phyloP scores from a whole-genome alignment of 371 early-diverging fungal genomes.

The Phascolomyces articulosus region DNA sequence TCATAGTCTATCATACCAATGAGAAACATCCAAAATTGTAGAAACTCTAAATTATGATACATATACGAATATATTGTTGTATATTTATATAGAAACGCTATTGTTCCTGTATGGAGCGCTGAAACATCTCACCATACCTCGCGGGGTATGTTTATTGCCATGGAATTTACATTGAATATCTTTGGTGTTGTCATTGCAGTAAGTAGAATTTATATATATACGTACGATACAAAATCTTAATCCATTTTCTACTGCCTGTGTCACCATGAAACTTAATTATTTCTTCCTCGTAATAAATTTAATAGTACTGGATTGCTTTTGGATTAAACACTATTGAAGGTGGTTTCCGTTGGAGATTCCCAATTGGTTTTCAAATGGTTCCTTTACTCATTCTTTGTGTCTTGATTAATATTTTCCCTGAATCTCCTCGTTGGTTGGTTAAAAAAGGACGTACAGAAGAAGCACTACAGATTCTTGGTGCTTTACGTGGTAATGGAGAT shows the following conservation, averaged over 20 bases:
- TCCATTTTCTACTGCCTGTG: too few relatives aligned
- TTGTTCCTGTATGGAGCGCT: slow-evolving; percentile 50
- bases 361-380: slow-evolving; percentile 36
- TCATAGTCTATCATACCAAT: too few relatives aligned
- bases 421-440: slow-evolving; percentile 58
- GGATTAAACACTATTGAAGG: slow-evolving; percentile 22
- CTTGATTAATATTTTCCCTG: slow-evolving; percentile 45
- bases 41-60: too few relatives aligned
- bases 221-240: too few relatives aligned
- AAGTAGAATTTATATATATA: not conserved
- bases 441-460: slow-evolving; percentile 23
- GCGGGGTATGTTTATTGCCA: slow-evolving; percentile 40
- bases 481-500: slow-evolving; percentile 42
- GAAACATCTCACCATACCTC: slow-evolving; percentile 43
- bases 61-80: too few relatives aligned
- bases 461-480: slow-evolving; percentile 36
- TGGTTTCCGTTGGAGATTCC: slow-evolving; percentile 38
- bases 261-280: too few relatives aligned
- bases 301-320: slow-evolving; percentile 27
- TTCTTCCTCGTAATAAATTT: too few relatives aligned
- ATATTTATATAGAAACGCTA: slow-evolving; percentile 42
- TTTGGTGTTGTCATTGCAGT: slow-evolving; percentile 39
- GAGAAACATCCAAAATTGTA: too few relatives aligned
- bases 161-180: slow-evolving; percentile 46
- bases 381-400: slow-evolving; percentile 38